phyloP scores from a whole-genome alignment of 2,329 filamentous ascomycete species.

The Huntiella moniliformis region DNA sequence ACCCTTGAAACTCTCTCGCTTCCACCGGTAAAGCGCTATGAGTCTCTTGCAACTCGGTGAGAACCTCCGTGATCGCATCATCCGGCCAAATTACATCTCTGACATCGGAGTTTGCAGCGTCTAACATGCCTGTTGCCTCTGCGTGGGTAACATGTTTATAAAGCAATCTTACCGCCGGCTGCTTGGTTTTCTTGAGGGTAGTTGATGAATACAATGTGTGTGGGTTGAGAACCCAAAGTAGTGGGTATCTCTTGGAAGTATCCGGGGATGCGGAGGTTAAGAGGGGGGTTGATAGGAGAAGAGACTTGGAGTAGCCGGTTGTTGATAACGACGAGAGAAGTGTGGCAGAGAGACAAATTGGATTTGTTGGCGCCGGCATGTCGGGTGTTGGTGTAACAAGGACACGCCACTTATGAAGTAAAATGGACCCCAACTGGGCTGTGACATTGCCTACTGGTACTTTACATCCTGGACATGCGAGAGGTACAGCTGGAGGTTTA shows the following conservation, averaged over 20 bases:
- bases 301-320: constrained; percentile 38
- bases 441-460: constrained; percentile 30
- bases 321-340: constrained; percentile 33
- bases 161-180: constrained; percentile 33
- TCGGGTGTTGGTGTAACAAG: constrained; percentile 19
- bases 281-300: constrained; percentile 24
- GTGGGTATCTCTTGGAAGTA: constrained; percentile 16
- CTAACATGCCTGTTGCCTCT: constrained; percentile 30
- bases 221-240: constrained; percentile 39
- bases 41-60: constrained; percentile 26
- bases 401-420: constrained; percentile 40
- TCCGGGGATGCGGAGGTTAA: neutral
- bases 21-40: constrained; percentile 32
- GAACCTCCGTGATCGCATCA: constrained; percentile 28
- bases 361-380: constrained; percentile 20
- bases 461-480: constrained; percentile 28
- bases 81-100: constrained; percentile 39
- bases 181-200: constrained; percentile 12
- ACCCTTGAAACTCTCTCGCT: constrained; percentile 42
- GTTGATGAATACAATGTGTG: constrained; percentile 33
- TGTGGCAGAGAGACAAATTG: constrained; percentile 34
- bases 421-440: constrained; percentile 25
- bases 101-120: constrained; percentile 34
- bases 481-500: constrained; percentile 6
- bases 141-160: constrained; percentile 25